Evolutionary conservation across 2,329 filamentous ascomycete species (phyloP), one percentile per base, ranked within the genome.

Genomic region (Fusarium illudens): DNA sequence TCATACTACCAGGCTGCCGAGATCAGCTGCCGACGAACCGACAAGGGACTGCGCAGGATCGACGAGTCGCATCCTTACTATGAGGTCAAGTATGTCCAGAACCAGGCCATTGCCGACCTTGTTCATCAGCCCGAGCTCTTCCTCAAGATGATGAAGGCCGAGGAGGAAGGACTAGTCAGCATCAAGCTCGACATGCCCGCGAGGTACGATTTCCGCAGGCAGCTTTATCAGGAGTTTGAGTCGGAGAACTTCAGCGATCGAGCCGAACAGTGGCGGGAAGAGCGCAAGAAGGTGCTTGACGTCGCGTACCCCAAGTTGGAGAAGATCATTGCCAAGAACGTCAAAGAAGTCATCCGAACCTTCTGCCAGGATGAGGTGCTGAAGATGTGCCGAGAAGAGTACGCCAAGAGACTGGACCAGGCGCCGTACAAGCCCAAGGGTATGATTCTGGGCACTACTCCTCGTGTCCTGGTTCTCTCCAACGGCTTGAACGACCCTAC

Each of bases 1-100:
- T 90, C 89, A 50, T 97, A 92, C 79, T 98, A 97, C 75, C 87
- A 90, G 75, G 90, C 90, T 70, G 93, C 94, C 22, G 87, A 92
- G 58, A 89, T 99, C 63, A 94, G 95, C 81, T 97, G 94, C 77
- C 89, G 88, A 65, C 90, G 96, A 58, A 99, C 96, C 0, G 94
- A 98, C 63, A 99, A 98, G 80, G 96, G 96, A 27, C 83, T 97
- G 55, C 92, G 92, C 60, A 92, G 93, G 75, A 98, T 99, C 71
- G 94, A 97, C 72, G 95, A 98, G 65, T 90, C 96, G 22, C 94
- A 98, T 75, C 93, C 94, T 0, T 98, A 96, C 79, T 98, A 98
- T 77, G 96, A 98, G 79, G 93, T 99, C 83, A 97, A 99, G 79
- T 99, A 99, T 73, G 85, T 99, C 19, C 89, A 93, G 68, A 94